Evolutionary conservation across 768 basidiomycete genomes (phyloP), one percentile per base, ranked within the genome.

Genomic region (Lyophyllum shimeji): DNA sequence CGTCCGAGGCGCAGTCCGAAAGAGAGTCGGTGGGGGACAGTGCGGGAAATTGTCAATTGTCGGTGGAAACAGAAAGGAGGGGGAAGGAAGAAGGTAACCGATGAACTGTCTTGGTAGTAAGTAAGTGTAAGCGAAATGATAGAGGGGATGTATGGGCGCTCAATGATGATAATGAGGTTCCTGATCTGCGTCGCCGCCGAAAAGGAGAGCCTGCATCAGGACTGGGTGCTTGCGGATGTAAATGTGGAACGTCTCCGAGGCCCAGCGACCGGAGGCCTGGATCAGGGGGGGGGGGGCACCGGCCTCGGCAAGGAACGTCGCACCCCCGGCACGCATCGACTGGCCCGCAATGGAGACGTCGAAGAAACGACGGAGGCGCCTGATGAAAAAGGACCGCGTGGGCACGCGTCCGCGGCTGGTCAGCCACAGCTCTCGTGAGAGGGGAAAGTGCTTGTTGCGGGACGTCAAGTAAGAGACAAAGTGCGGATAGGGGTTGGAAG

Each of bases 251-350:
- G 68, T 43, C 3, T 61, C 48, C 0, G 71, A 74, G 1, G 68
- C 56, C 76, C 76, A 77, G 0, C 71, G 61, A 0, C 75, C 74
- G 0, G 62, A 46, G 0, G 64, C 67, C 29, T 74, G 72, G 31
- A 77, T 76, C 9, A 56, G 37, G 45, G 63, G 45, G 1, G 63
- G 60, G 0, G 69, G 50, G 6, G 63, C 58, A 1, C 75, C 73
- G 0, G 25, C 25, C 3, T 55, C 52, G 1, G 74, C 74, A 3
- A 71, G 63, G 12, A 31, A 55, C 0, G 76, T 77, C 0, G 76
- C 72, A 4, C 75, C 73, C 2, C 75, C 75, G 0, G 72, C 64
- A 12, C 72, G 66, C 42, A 76, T 37, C 0, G 74, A 77, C 33
- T 79, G 78, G 1, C 76, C 77, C 15, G 61, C 63, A 23, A 69